A percentile compares a stretch with the other conserved stretches of the same genome.
Evolutionary conservation across 1,284 basidiomycete genomes (phyloP).

Genomic region (Puccinia novopanici): DNA sequence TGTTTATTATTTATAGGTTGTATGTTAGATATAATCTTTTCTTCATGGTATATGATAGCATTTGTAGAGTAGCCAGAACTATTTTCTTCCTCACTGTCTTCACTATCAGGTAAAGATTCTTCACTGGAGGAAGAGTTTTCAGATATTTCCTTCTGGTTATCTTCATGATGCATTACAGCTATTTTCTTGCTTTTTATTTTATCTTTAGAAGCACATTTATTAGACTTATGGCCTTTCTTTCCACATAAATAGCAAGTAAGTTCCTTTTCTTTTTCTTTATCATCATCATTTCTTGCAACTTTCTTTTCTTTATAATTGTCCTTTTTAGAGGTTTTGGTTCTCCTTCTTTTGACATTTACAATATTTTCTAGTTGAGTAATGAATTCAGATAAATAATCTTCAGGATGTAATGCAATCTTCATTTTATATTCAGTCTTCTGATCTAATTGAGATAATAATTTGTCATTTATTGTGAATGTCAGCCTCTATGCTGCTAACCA

Average conservation of each 20-base stretch:
- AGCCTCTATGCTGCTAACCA: no score
- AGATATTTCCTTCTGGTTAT: neutral
- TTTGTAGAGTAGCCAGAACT: neutral
- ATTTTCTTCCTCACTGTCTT: neutral
- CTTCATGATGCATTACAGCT: neutral
- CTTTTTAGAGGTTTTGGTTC: neutral
- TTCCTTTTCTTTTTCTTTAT: neutral
- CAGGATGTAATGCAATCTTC: neutral
- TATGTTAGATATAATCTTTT: no score
- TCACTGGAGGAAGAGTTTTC: no score
- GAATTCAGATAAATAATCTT: neutral
- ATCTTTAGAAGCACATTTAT: neutral
- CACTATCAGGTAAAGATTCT: neutral
- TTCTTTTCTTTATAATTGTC: neutral
- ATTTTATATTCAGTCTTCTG: no score
- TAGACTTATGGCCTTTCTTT: no score
- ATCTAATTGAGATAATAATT: no score
- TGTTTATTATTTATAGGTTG: no score
- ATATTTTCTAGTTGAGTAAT: conserved; percentile 1
- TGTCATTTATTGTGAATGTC: no score
- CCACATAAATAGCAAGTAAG: no score
- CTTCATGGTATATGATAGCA: neutral
- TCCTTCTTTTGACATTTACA: neutral
- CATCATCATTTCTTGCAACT: no score
- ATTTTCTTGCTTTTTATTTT: neutral